Base-by-base conservation (phyloP, 1,139 yeast genomes). In the Saccharomyces uvarum region DNA sequence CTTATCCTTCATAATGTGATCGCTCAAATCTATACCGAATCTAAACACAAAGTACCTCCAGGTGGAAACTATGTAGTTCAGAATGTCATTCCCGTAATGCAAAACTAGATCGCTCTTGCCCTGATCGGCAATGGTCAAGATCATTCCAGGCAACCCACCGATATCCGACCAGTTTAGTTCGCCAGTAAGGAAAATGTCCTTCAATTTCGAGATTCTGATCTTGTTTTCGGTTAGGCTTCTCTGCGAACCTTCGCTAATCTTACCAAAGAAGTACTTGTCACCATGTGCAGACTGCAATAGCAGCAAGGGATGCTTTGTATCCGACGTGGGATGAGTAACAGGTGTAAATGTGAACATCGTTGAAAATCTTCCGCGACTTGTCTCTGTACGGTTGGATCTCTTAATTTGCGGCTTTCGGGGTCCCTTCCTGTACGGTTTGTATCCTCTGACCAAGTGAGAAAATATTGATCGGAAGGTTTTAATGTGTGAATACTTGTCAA, bases 41-140 rank as follows among this genome's bases (percentile, higher is more conserved):
- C 97, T 79, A 68, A 88, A 89, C n/a, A 90, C 89, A 71, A 91
- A 91, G 59, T 83, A 83, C 60, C 97, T 77, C 97, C 97, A 90
- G 0, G 93, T 81, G 3, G 90, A 79, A 19, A 84, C 80, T 50
- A 81, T 75, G 69, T 81, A 86, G 48, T 78, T 75, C 29, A 83
- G 63, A 48, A 73, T 69, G 48, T 63, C 69, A 56, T 67, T 73
- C 24, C 82, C 83, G 51, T 81, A 77, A 54, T 70, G 73, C 1
- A 85, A 59, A 6, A 67, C 68, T 29, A 82, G 59, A 6, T 76
- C 70, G 50, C 78, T 78, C 54, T 80, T 78, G 1, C 91, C 91
- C 58, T 88, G 86, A 63, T 89, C 97, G 53, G 90, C 84, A n/a
- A 87, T 76, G 0, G 97, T 89, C 54, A 93, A 73, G 53, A 91